Conservation (phyloP, 805 yeast genomes). For the Suhomyces faveliae region DNA sequence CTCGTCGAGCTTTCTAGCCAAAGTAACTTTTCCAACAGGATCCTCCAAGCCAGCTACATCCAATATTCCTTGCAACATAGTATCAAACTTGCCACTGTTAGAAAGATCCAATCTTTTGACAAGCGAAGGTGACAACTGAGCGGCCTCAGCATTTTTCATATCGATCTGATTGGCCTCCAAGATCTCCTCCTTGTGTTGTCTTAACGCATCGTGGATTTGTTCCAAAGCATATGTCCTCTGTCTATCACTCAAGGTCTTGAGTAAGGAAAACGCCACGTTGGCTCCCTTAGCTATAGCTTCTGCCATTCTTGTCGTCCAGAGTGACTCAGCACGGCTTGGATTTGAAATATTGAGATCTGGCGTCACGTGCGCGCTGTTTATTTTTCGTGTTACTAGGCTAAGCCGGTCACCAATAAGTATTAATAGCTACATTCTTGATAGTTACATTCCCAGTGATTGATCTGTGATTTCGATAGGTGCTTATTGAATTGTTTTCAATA, state of each 20-base stretch:
- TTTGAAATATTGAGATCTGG: background rate
- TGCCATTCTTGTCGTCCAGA: constrained; percentile 40
- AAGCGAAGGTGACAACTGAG: constrained; percentile 64
- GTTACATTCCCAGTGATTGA: background rate
- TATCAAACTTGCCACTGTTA: constrained; percentile 79
- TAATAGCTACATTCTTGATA: background rate
- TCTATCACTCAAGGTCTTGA: constrained; percentile 74
- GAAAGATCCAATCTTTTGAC: constrained; percentile 82
- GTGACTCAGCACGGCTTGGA: background rate
- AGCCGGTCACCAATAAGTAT: background rate
- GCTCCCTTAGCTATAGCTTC: constrained; percentile 80
- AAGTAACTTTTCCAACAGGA: constrained; percentile 86
- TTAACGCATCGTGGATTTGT: constrained; percentile 69
- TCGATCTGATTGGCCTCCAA: constrained; percentile 74
- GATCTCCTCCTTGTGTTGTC: constrained; percentile 57
- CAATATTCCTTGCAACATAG: constrained; percentile 90
- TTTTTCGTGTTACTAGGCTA: background rate
- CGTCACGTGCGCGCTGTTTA: background rate
- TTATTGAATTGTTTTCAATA: background rate
- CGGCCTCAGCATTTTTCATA: constrained; percentile 63
- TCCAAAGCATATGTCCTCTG: constrained; percentile 72
- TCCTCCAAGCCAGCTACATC: constrained; percentile 89
- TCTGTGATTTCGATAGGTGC: background rate
- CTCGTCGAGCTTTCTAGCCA: constrained; percentile 84
- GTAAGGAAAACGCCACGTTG: constrained; percentile 74